Percentiles rank a stretch among this genome's conserved stretches.
Conservation (phyloP, 2,329 filamentous ascomycete genomes). For the Ceratocystis variospora region DNA sequence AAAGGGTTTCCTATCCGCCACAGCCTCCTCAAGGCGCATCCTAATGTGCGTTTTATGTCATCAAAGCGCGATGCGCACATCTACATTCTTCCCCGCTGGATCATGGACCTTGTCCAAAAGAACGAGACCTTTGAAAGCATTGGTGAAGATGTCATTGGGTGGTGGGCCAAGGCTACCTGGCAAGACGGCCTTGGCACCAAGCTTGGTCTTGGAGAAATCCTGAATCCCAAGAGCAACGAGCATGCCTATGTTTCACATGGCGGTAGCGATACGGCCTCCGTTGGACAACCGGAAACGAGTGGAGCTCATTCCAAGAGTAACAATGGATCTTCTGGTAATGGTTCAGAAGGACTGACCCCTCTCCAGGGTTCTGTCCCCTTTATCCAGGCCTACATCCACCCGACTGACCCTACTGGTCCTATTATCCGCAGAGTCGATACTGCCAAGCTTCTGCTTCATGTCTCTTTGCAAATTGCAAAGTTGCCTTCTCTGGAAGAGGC, state of each 20-base stretch:
- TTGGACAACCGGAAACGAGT: neutral
- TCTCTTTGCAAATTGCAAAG: conserved; percentile 78
- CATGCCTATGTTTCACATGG: conserved; percentile 12
- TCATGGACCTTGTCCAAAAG: conserved; percentile 65
- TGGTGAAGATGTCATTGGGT: conserved; percentile 80
- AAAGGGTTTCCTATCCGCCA: conserved; percentile 63
- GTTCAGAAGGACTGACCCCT: conserved; percentile 20
- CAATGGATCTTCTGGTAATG: conserved; percentile 10
- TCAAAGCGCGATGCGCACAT: conserved; percentile 84
- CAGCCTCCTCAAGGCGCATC: conserved; percentile 58
- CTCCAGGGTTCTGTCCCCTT: conserved; percentile 42
- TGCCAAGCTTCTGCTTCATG: conserved; percentile 61
- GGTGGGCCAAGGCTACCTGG: conserved; percentile 94
- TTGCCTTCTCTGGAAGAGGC: conserved; percentile 56
- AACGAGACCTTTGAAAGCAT: conserved; percentile 79
- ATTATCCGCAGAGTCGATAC: conserved; percentile 83
- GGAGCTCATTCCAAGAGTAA: neutral
- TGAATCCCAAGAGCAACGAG: conserved; percentile 15
- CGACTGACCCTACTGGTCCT: conserved; percentile 38
- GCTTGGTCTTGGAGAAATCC: conserved; percentile 35
- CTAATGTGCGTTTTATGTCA: conserved; percentile 64
- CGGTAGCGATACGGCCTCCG: conserved; percentile 14
- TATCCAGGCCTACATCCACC: conserved; percentile 71
- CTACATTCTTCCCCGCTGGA: conserved; percentile 87
- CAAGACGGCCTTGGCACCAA: conserved; percentile 69